Percentiles rank a stretch among this genome's conserved stretches.
phyloP scores from a whole-genome alignment of 768 basidiomycete species.

The Fistulinella prunicolor region DNA sequence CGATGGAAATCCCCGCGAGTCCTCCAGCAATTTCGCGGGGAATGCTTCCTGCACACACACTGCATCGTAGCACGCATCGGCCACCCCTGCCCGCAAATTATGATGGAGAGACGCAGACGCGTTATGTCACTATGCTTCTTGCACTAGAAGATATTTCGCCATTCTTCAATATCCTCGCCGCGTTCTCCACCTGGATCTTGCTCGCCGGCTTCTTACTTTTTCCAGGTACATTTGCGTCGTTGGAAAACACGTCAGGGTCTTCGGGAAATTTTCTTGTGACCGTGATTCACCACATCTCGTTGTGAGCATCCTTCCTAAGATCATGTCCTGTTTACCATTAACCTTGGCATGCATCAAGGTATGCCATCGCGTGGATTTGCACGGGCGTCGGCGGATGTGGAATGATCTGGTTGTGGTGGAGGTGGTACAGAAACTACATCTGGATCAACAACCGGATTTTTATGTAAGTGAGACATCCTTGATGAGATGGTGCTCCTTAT shows the following conservation, averaged over 20 bases:
- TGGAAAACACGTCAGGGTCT: conserved; percentile 28
- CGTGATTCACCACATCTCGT: conserved; percentile 41
- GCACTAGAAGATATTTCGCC: conserved; percentile 55
- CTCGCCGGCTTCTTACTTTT: conserved; percentile 62
- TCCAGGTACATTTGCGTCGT: conserved; percentile 57
- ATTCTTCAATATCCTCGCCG: conserved; percentile 47
- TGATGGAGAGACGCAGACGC: conserved; percentile 35
- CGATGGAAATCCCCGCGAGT: conserved; percentile 1
- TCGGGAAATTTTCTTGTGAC: conserved; percentile 34
- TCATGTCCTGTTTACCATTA: neutral
- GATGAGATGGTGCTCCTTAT: neutral
- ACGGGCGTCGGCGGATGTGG: conserved; percentile 50
- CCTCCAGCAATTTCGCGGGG: neutral
- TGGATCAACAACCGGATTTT: conserved; percentile 59
- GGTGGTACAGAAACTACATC: conserved; percentile 56
- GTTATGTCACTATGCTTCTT: conserved; percentile 61
- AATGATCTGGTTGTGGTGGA: conserved; percentile 60
- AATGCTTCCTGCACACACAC: conserved; percentile 12
- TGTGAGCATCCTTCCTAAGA: conserved; percentile 35
- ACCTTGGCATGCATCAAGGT: conserved; percentile 32
- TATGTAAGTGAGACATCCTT: conserved; percentile 37
- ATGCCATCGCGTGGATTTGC: conserved; percentile 52
- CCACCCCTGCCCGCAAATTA: conserved; percentile 22
- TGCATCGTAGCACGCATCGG: conserved; percentile 19
- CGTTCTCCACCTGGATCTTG: conserved; percentile 62